phyloP scores from a whole-genome alignment of 345 rosid genomes.

The Aurinia saxatilis region DNA sequence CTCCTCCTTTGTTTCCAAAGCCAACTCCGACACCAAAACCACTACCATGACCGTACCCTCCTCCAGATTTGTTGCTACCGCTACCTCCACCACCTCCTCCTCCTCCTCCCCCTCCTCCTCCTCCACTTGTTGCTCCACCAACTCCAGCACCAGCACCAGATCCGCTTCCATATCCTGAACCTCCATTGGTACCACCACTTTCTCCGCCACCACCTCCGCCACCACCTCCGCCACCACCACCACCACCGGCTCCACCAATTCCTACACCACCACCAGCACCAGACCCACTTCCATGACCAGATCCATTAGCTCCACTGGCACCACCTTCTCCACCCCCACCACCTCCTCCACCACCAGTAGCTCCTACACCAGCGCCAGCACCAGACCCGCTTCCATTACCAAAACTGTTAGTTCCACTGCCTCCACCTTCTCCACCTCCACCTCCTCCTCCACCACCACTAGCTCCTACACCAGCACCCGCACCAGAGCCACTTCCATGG shows the following conservation, averaged over 20 bases:
- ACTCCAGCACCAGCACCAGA: too few species aligned
- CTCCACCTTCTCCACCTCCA: not conserved
- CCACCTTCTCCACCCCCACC: not conserved
- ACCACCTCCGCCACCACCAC: not conserved
- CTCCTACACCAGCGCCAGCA: slow-evolving; percentile 10
- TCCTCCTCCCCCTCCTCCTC: slow-evolving; percentile 22
- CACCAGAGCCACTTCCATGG: too few species aligned
- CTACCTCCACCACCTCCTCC: not conserved
- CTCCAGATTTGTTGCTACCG: not conserved
- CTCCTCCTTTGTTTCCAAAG: slow-evolving; percentile 13
- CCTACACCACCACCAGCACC: slow-evolving; percentile 15
- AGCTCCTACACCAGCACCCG: slow-evolving; percentile 9
- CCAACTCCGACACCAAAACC: slow-evolving; percentile 18
- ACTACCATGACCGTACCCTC: slow-evolving; percentile 11
- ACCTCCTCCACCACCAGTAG: slow-evolving; percentile 16
- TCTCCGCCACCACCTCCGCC: not conserved
- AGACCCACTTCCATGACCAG: slow-evolving; percentile 14
- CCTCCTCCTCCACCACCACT: slow-evolving; percentile 21
- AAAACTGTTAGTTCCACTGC: not conserved
- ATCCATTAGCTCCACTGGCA: slow-evolving; percentile 8
- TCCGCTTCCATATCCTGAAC: too few species aligned
- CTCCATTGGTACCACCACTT: too few species aligned
- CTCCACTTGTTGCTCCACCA: slow-evolving; percentile 11
- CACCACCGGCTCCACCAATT: not conserved
- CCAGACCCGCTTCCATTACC: slow-evolving; percentile 24